These are phyloP conservation scores for Antitrichia curtipendula DNA, from an alignment of 225 moss, liverwort and hornwort genomes.

Conservation along the genomic window DNA sequence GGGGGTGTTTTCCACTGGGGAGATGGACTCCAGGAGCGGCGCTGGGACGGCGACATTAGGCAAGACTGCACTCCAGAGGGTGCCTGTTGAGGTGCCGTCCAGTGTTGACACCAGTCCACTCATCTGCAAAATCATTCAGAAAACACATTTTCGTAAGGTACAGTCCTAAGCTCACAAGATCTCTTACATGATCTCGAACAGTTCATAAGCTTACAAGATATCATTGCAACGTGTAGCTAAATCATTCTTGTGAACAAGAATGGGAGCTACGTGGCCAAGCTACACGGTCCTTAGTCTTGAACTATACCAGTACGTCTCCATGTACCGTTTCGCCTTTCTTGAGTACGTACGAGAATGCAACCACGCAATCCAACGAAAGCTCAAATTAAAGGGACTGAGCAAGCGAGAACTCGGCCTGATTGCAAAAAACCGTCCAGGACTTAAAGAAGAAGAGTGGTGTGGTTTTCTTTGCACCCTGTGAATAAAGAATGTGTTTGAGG, in stretches of 20 bases:
- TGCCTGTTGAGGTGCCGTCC: background rate
- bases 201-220: background rate
- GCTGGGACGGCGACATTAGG: constrained; percentile 16
- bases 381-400: background rate
- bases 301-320: background rate
- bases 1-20: constrained; percentile 2
- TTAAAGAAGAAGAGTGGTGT: background rate
- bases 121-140: background rate
- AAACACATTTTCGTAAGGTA: background rate
- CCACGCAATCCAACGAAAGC: background rate
- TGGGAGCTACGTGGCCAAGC: background rate
- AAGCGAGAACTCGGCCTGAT: background rate
- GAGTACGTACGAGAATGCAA: background rate
- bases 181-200: background rate
- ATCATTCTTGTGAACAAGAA: background rate
- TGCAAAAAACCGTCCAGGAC: background rate
- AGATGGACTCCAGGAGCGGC: background rate
- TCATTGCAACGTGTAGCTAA: background rate
- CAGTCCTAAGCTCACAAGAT: background rate
- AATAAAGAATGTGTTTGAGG: background rate
- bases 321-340: background rate
- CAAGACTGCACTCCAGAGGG: constrained; percentile 19
- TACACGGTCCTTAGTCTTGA: background rate
- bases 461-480: background rate
- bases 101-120: background rate